phyloP scores from a whole-genome alignment of 2,329 filamentous ascomycete species.

The Escovopsis sp. region DNA sequence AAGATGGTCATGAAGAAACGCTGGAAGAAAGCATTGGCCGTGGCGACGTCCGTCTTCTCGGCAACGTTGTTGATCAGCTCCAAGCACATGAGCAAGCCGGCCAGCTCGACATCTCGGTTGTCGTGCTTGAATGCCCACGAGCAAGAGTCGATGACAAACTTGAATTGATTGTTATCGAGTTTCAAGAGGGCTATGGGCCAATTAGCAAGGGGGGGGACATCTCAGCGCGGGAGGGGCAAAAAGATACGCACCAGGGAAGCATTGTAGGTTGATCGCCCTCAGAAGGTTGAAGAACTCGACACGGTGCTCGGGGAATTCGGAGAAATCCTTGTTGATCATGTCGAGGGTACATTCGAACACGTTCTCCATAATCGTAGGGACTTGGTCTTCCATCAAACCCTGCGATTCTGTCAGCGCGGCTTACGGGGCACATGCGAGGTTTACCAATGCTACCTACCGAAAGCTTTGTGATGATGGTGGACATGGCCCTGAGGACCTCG shows the following conservation, averaged over 20 bases:
- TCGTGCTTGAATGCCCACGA: conserved; percentile 99
- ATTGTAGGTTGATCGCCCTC: conserved; percentile 89
- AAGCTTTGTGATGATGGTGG: conserved; percentile 90
- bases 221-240: not conserved
- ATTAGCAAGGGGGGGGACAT: conserved; percentile 2
- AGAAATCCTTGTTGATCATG: conserved; percentile 99
- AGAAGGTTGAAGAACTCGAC: conserved; percentile 99
- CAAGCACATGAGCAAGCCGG: conserved; percentile 93
- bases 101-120: conserved; percentile 93
- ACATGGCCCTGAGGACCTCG: conserved; percentile 94
- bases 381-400: conserved; percentile 95
- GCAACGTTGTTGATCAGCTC: conserved; percentile 97
- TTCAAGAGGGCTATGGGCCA: conserved; percentile 55
- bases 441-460: conserved; percentile 53
- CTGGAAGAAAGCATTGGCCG: conserved; percentile 91
- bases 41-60: conserved; percentile 73
- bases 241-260: conserved; percentile 56
- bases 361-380: conserved; percentile 94
- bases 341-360: conserved; percentile 97
- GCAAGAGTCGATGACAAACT: conserved; percentile 98
- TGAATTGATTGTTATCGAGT: conserved; percentile 92
- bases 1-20: conserved; percentile 92
- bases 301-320: conserved; percentile 93
- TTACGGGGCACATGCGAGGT: not conserved
- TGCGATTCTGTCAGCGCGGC: conserved; percentile 20